phyloP scores from a whole-genome alignment of 306 rosid genomes.

The Mucuna pruriens region DNA sequence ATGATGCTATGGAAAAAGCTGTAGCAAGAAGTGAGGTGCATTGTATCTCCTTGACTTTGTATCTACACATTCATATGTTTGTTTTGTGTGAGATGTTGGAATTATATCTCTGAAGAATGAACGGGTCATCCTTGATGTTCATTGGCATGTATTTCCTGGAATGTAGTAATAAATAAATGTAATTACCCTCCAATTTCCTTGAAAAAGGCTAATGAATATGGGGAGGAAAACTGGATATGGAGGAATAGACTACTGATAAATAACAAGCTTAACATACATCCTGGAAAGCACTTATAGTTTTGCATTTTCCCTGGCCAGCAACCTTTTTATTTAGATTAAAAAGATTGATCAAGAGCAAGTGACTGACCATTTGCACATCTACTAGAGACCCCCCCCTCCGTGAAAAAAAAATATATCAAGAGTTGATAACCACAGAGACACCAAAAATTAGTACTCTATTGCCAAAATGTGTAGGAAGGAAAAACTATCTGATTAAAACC shows the following conservation, averaged over 20 bases:
- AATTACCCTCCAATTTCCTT: conserved; percentile 1
- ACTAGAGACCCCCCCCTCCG: not conserved
- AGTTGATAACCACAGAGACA: not conserved
- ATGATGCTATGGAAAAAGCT: conserved; percentile 88
- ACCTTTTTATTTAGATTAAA: not conserved
- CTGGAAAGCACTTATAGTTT: not conserved
- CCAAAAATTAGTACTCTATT: not conserved
- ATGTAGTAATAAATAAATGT: not conserved
- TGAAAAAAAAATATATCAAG: not conserved
- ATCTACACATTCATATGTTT: conserved; percentile 18
- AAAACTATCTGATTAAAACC: not conserved
- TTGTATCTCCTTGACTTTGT: conserved; percentile 35
- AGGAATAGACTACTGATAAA: conserved; percentile 2
- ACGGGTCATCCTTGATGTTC: not conserved
- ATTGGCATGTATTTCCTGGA: not conserved
- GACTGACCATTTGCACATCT: not conserved
- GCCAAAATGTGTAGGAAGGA: not conserved
- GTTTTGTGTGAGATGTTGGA: conserved; percentile 26
- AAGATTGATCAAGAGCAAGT: not conserved
- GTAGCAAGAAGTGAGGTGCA: conserved; percentile 92
- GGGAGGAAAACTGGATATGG: not conserved
- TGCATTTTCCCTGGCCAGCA: not conserved
- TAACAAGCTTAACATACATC: conserved; percentile 26
- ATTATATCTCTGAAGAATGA: conserved; percentile 23
- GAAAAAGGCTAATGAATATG: conserved; percentile 15